Base-by-base conservation (phyloP, 257 asterid genomes). In the Plantago elongata region DNA sequence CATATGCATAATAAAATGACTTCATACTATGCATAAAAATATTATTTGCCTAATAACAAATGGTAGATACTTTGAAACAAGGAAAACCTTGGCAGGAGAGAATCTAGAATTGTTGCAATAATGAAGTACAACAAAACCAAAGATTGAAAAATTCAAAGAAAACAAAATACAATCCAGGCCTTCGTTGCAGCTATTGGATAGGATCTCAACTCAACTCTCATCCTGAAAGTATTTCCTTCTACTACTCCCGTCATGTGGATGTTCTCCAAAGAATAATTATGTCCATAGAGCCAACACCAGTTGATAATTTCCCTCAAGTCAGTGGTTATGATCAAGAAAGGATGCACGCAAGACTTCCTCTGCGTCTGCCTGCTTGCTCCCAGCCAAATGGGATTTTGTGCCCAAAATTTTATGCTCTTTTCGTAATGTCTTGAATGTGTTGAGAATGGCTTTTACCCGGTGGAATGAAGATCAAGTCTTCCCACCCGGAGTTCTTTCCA, bases 381-480 rank as follows among this genome's bases (percentile, higher is more conserved):
- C 3, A 37, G 17, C 66, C 57, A 47, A n/a, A 54, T 49, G 46
- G 29, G 52, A 54, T 37, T 43, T 14, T 17, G 66, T 57, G 49
- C 18, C 72, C 43, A 54, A 62, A 64, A 47, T 58, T 30, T 74
- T 58, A 90, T 55, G 67, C 75, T 74, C 27, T 22, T 22, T 82
- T 79, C 18, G 73, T 72, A 15, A 85, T 74, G 62, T 89, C 97
- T 70, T 82, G 89, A 65, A 92, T 86, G 75, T 92, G 99, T 64
- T 87, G 95, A 27, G 89, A 86, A 83, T 87, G 95, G 72, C 85
- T 84, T 85, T 87, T 89, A 64, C 97, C 94, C 2, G 96, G 96
- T 50, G 97, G 97, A 69, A 87, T 77, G 74, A 92, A 89, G 54
- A 92, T 83, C 45, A 92, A 80, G 74, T 92, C 99, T 51, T 89